Conservation (phyloP, 2,329 filamentous ascomycete genomes). For the Sclerotiophoma versabilis region DNA sequence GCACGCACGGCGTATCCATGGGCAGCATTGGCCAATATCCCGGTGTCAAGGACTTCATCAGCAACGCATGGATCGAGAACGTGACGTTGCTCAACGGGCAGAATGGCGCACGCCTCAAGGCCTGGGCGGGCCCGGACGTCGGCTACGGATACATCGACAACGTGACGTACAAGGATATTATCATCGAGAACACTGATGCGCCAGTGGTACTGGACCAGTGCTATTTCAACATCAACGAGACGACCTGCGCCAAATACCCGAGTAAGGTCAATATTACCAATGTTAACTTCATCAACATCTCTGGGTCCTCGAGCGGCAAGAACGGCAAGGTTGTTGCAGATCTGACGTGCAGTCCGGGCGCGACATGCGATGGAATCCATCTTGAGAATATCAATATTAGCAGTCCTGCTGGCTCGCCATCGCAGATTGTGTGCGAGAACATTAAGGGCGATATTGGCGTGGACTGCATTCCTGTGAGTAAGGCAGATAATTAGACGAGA, state of each 20-base stretch:
- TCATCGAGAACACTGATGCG: constrained; percentile 65
- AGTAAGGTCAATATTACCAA: constrained; percentile 66
- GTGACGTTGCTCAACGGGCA: constrained; percentile 62
- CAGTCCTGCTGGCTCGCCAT: constrained; percentile 55
- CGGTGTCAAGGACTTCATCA: constrained; percentile 43
- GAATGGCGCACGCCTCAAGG: constrained; percentile 66
- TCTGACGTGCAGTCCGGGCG: constrained; percentile 64
- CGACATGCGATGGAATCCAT: constrained; percentile 63
- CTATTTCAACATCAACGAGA: constrained; percentile 65
- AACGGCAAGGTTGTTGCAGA: constrained; percentile 63
- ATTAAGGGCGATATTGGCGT: constrained; percentile 53
- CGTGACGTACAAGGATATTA: constrained; percentile 68
- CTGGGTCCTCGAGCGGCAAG: constrained; percentile 63
- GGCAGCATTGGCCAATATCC: constrained; percentile 43
- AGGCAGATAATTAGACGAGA: constrained; percentile 24
- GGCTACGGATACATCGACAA: constrained; percentile 69
- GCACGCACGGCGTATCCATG: constrained; percentile 45
- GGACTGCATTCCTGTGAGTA: constrained; percentile 47
- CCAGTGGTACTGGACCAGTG: constrained; percentile 67
- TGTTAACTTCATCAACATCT: constrained; percentile 65
- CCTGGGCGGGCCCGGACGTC: constrained; percentile 64
- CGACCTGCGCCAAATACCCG: constrained; percentile 61
- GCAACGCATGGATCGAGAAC: constrained; percentile 63
- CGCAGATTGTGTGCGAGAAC: constrained; percentile 59
- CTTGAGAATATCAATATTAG: constrained; percentile 63